These are phyloP conservation scores for Phytophthora boehmeriae DNA, from an alignment of 352 stramenopile genomes.

Conservation along the genomic window DNA sequence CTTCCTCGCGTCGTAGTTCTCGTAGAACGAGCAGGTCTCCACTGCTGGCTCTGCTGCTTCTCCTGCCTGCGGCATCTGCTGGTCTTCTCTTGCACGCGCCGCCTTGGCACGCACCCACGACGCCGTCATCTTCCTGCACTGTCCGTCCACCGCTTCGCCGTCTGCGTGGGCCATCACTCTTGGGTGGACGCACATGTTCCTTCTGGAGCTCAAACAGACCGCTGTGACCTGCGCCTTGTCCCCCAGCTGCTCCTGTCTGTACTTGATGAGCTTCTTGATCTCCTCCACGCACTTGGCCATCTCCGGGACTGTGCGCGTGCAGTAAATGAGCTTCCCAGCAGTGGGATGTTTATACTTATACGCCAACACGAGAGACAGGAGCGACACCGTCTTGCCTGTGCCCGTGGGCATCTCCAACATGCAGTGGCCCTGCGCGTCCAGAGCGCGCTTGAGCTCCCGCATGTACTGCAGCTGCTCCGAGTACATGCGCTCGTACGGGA, in stretches of 20 bases:
- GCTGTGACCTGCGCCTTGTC: conserved; percentile 73
- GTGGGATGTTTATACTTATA: conserved; percentile 95
- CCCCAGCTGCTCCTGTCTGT: conserved; percentile 71
- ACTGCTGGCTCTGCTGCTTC: conserved; percentile 25
- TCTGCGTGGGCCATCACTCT: conserved; percentile 95
- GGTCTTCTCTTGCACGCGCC: conserved; percentile 11
- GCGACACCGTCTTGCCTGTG: conserved; percentile 98
- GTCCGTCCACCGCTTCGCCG: conserved; percentile 96
- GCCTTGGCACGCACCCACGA: conserved; percentile 89
- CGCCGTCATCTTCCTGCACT: conserved; percentile 97
- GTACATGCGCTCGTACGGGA: conserved; percentile 98
- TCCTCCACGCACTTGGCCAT: conserved; percentile 99
- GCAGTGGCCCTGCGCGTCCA: conserved; percentile 97
- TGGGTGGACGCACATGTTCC: conserved; percentile 99
- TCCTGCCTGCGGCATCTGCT: conserved; percentile 4
- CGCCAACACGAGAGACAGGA: conserved; percentile 96
- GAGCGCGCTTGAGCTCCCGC: conserved; percentile 96
- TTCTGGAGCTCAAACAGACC: conserved; percentile 91
- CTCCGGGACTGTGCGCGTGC: conserved; percentile 99
- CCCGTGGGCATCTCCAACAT: conserved; percentile 99
- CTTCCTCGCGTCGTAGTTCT: conserved; percentile 87
- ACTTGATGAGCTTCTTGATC: conserved; percentile 94
- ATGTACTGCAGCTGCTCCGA: conserved; percentile 99
- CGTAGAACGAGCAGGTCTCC: conserved; percentile 91
- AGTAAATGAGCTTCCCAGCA: conserved; percentile 98